Percentiles rank a stretch among this genome's conserved stretches.
These are phyloP conservation scores for Penicillium bialowiezense DNA, from an alignment of 495 filamentous ascomycete genomes.

Conservation along the genomic window DNA sequence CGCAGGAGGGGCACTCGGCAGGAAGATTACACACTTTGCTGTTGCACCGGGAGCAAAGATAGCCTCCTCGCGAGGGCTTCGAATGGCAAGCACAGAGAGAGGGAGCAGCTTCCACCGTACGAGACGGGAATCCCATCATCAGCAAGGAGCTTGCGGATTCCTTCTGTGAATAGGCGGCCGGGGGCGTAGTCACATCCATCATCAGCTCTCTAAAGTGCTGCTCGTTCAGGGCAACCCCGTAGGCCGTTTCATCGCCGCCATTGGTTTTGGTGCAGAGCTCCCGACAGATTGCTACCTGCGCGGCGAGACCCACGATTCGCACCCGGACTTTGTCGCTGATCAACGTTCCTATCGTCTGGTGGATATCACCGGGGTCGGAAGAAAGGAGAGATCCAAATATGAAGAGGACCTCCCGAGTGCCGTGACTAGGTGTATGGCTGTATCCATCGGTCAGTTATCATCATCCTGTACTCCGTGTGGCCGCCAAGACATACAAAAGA, in stretches of 20 bases:
- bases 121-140: conserved; percentile 98
- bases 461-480: not conserved
- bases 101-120: conserved; percentile 69
- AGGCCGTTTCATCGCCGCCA: conserved; percentile 68
- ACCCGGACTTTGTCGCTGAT: conserved; percentile 80
- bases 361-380: conserved; percentile 92
- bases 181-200: conserved; percentile 83
- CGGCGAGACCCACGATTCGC: conserved; percentile 82
- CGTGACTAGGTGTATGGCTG: conserved; percentile 87
- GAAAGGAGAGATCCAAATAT: conserved; percentile 88
- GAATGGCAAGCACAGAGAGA: conserved; percentile 92
- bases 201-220: conserved; percentile 86
- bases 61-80: conserved; percentile 80
- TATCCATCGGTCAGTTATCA: conserved; percentile 18
- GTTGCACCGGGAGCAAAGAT: conserved; percentile 83
- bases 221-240: conserved; percentile 85
- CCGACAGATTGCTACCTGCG: conserved; percentile 85
- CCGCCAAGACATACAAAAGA: conserved; percentile 60
- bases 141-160: conserved; percentile 72
- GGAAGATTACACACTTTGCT: conserved; percentile 89
- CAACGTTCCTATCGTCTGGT: conserved; percentile 76
- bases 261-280: conserved; percentile 89
- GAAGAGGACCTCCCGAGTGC: conserved; percentile 87
- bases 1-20: conserved; percentile 86
- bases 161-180: conserved; percentile 67